Percentiles rank a stretch among this genome's conserved stretches.
Evolutionary conservation across 768 basidiomycete species (phyloP).

Genomic region (Roridomyces roridus): DNA sequence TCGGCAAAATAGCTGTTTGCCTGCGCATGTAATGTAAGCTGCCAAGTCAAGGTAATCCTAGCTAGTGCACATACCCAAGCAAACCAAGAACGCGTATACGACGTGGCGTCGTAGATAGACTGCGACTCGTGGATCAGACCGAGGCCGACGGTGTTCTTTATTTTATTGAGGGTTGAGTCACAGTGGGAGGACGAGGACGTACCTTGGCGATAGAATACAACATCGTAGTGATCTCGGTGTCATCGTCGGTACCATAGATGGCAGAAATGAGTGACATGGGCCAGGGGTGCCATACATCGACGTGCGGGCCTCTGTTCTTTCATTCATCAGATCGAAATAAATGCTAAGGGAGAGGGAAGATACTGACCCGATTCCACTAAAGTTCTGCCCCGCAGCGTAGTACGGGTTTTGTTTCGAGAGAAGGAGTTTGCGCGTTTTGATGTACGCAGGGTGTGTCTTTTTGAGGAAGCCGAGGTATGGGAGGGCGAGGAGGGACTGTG

Average conservation of each 20-base stretch:
- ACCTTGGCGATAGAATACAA: conserved; percentile 76
- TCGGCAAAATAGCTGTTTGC: not conserved
- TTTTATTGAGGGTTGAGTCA: conserved; percentile 34
- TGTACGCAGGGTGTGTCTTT: conserved; percentile 61
- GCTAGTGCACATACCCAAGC: conserved; percentile 63
- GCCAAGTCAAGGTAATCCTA: not conserved
- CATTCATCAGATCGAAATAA: not conserved
- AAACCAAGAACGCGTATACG: conserved; percentile 79
- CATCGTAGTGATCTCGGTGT: conserved; percentile 66
- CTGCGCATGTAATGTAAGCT: not conserved
- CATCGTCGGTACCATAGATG: conserved; percentile 77
- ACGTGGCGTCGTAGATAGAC: conserved; percentile 59
- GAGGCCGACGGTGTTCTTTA: conserved; percentile 75
- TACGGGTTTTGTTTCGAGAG: conserved; percentile 75
- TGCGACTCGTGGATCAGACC: conserved; percentile 81
- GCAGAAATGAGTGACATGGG: conserved; percentile 83
- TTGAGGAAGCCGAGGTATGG: conserved; percentile 82
- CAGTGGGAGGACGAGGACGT: not conserved
- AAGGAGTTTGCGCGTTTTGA: conserved; percentile 66
- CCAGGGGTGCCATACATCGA: conserved; percentile 78
- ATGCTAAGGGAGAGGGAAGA: not conserved
- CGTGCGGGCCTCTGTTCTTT: conserved; percentile 72
- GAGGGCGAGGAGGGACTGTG: conserved; percentile 75
- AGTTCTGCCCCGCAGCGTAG: conserved; percentile 64
- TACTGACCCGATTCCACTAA: conserved; percentile 74